Evolutionary conservation across 495 filamentous ascomycete species (phyloP).

Genomic region (Penicillium odoratum): DNA sequence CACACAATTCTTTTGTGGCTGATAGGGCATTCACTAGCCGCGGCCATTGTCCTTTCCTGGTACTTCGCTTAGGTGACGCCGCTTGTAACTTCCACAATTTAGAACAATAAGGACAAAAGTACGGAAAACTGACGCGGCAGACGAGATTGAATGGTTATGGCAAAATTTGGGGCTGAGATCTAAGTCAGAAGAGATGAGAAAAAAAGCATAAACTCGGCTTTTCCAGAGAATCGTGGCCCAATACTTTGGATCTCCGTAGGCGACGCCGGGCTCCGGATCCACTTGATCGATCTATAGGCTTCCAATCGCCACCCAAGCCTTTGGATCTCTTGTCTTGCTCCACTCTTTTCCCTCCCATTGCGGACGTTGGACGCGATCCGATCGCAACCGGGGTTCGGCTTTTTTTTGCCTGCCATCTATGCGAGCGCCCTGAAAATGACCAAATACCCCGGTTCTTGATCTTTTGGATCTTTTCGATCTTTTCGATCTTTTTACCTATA

Average conservation of each 20-base stretch:
- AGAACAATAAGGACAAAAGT: background rate
- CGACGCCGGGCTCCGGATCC: background rate
- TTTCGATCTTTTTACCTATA: background rate
- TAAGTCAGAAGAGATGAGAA: background rate
- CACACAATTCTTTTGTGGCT: background rate
- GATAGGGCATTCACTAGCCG: background rate
- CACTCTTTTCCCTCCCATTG: constrained; percentile 1
- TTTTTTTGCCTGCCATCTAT: background rate
- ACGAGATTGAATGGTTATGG: background rate
- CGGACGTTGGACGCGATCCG: background rate
- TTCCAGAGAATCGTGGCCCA: background rate
- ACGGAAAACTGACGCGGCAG: background rate
- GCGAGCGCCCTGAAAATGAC: background rate
- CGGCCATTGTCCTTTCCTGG: background rate
- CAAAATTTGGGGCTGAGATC: background rate
- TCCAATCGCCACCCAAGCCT: background rate
- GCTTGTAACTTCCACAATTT: background rate
- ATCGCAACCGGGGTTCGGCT: background rate
- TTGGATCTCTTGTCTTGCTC: background rate
- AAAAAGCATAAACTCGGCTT: background rate
- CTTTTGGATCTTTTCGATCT: background rate
- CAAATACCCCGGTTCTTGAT: background rate
- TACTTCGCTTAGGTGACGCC: constrained; percentile 1
- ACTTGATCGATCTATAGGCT: constrained; percentile 4
- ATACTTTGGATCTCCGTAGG: background rate